Conservation (phyloP, 2,329 filamentous ascomycete species). For the Chaetoscypha palmicola region DNA sequence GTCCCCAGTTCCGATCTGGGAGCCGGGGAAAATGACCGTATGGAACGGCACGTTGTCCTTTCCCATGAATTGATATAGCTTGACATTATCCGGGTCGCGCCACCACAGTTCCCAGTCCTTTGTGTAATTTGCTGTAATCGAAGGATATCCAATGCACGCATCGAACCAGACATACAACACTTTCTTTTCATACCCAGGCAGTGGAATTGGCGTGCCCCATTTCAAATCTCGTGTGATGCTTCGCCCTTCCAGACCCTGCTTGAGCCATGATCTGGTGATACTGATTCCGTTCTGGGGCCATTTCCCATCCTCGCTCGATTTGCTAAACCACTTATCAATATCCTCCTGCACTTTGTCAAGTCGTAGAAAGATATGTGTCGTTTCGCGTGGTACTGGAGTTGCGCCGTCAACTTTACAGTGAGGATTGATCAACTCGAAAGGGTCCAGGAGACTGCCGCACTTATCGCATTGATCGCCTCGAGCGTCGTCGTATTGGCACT, state of each 20-base stretch:
- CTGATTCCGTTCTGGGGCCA: slow-evolving; percentile 70
- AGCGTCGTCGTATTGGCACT: slow-evolving; percentile 65
- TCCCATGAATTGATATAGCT: slow-evolving; percentile 90
- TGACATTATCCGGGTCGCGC: slow-evolving; percentile 80
- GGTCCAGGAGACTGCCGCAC: slow-evolving; percentile 56
- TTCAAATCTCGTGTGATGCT: slow-evolving; percentile 89
- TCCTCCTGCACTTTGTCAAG: slow-evolving; percentile 75
- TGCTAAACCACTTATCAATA: slow-evolving; percentile 70
- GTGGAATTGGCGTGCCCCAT: slow-evolving; percentile 61
- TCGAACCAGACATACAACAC: slow-evolving; percentile 88
- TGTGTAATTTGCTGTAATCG: slow-evolving; percentile 87
- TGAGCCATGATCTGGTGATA: slow-evolving; percentile 76
- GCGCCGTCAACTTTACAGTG: slow-evolving; percentile 87
- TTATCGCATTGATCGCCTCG: slow-evolving; percentile 69
- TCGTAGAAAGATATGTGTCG: slow-evolving; percentile 85
- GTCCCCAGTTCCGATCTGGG: slow-evolving; percentile 75
- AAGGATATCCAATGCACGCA: slow-evolving; percentile 90
- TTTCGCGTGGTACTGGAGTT: slow-evolving; percentile 70
- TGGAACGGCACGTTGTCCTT: slow-evolving; percentile 82
- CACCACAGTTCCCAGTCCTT: slow-evolving; percentile 91
- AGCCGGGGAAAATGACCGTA: slow-evolving; percentile 84
- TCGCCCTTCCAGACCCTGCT: slow-evolving; percentile 75
- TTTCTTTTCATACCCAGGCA: slow-evolving; percentile 59
- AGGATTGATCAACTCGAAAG: slow-evolving; percentile 66
- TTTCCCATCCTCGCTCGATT: slow-evolving; percentile 63